Evolutionary conservation across 2,329 filamentous ascomycete genomes (phyloP).

Genomic region (Aspergillus udagawae): DNA sequence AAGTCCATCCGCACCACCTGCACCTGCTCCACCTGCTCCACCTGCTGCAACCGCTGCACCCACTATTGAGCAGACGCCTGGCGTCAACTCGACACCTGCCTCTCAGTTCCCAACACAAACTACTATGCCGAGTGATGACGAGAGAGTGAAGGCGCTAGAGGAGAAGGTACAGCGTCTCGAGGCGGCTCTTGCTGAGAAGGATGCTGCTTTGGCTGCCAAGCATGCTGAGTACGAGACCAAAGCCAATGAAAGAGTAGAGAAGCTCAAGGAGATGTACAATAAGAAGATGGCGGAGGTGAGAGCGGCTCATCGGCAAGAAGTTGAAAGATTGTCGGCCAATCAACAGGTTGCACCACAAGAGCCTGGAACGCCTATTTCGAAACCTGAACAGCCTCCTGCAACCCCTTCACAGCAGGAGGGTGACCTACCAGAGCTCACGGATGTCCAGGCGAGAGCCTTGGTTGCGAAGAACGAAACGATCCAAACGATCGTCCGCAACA

Average conservation of each 20-base stretch:
- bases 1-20: slow-evolving; percentile 28
- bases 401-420: slow-evolving; percentile 31
- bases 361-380: slow-evolving; percentile 19
- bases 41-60: slow-evolving; percentile 14
- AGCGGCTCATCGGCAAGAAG: slow-evolving; percentile 47
- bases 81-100: slow-evolving; percentile 28
- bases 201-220: slow-evolving; percentile 43
- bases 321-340: slow-evolving; percentile 45
- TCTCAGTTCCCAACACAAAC: slow-evolving; percentile 29
- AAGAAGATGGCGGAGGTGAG: slow-evolving; percentile 61
- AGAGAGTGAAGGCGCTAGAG: slow-evolving; percentile 59
- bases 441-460: slow-evolving; percentile 49
- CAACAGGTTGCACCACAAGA: slow-evolving; percentile 31
- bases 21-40: slow-evolving; percentile 17
- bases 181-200: slow-evolving; percentile 50
- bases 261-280: slow-evolving; percentile 65
- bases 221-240: slow-evolving; percentile 48
- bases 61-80: slow-evolving; percentile 51
- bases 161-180: slow-evolving; percentile 54
- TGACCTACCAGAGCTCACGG: slow-evolving; percentile 41
- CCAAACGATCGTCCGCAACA: slow-evolving; percentile 51
- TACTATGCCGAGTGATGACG: slow-evolving; percentile 40
- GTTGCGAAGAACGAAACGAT: slow-evolving; percentile 49
- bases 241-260: slow-evolving; percentile 47
- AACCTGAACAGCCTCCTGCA: slow-evolving; percentile 21